Evolutionary conservation across 164 flowering plant species (phyloP).

Genomic region (Malania oleifera): DNA sequence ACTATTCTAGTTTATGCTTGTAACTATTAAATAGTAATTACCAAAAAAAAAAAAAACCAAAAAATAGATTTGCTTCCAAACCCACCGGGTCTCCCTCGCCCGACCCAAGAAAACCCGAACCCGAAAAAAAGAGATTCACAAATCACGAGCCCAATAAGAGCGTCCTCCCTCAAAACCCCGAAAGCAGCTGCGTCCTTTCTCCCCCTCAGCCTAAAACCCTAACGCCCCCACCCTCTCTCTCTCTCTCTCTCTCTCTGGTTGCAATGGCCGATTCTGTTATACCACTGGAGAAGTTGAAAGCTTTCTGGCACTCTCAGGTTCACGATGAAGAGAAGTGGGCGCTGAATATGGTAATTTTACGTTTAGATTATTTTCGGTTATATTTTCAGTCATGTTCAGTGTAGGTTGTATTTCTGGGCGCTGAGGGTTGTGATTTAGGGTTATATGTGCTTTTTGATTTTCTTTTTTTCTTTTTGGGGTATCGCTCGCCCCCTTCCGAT

Average conservation of each 20-base stretch:
- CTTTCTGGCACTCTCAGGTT: conserved; percentile 50
- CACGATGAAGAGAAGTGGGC: conserved; percentile 69
- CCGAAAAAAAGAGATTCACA: too few relatives aligned
- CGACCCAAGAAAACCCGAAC: too few relatives aligned
- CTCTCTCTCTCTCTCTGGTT: not conserved
- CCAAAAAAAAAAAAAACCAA: too few relatives aligned
- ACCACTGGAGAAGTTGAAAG: conserved; percentile 48
- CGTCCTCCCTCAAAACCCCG: too few relatives aligned
- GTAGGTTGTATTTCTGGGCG: not conserved
- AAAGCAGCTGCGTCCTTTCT: not conserved
- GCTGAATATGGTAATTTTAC: conserved; percentile 40
- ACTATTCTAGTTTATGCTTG: too few relatives aligned
- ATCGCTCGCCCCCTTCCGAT: too few relatives aligned
- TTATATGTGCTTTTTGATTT: too few relatives aligned
- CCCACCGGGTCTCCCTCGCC: too few relatives aligned
- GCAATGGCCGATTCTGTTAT: conserved; percentile 35
- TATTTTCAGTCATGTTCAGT: not conserved
- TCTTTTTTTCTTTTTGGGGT: too few relatives aligned
- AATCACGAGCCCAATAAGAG: too few relatives aligned
- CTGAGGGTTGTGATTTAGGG: not conserved
- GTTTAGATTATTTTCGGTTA: not conserved
- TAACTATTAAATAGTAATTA: too few relatives aligned
- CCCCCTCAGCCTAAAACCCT: conserved; percentile 22
- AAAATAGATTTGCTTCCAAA: too few relatives aligned
- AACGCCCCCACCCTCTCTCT: not conserved